Base-by-base conservation (phyloP, 2,329 filamentous ascomycete genomes). In the Colletotrichum sojae region DNA sequence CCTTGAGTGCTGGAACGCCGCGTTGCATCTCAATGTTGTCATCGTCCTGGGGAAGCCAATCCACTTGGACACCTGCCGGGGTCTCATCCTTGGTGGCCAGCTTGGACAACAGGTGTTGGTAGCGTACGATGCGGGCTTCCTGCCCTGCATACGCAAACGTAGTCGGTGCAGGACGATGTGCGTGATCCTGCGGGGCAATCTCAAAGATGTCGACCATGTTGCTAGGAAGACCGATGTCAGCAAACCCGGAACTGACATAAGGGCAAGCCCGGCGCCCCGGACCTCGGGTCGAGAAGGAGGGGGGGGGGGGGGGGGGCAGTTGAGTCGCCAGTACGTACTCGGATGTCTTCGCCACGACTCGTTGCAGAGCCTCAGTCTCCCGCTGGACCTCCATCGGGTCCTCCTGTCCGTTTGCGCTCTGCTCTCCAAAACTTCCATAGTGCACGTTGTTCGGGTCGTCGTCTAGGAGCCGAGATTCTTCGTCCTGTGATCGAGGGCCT, bases 121-220 rank as follows among this genome's bases (percentile, higher is more conserved):
- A 91, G 63, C 86, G 87, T 57, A 86, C 82, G 25, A 88, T 78
- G 66, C 86, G 85, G 53, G 85, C 83, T 70, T 89, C 87, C 75
- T 89, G 88, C 55, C 84, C 85, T 59, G 86, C 83, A 73, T 86
- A 85, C 27, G 80, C 80, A 61, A 86, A 87, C 1, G 80, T 80
- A 16, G 80, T 75, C 73, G 73, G 77, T 69, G 69, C 76, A 68
- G 71, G 79, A 74, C 73, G 82, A 74, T 70, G 76, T 58, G 76
- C 74, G 40, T 80, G 78, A 67, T 84, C 84, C 67, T 86, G 84
- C 22, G 88, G 87, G 43, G 86, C 85, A 75, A 90, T 89, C 71
- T 91, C 89, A 79, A 91, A 91, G 54, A 91, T 88, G 75, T 91
- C 89, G 69, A 91, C 89, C 80, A 91, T 88, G 74, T 91, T 90